Base-by-base conservation (phyloP, 2,329 filamentous ascomycete species). In the Fusarium odoratissimum region DNA sequence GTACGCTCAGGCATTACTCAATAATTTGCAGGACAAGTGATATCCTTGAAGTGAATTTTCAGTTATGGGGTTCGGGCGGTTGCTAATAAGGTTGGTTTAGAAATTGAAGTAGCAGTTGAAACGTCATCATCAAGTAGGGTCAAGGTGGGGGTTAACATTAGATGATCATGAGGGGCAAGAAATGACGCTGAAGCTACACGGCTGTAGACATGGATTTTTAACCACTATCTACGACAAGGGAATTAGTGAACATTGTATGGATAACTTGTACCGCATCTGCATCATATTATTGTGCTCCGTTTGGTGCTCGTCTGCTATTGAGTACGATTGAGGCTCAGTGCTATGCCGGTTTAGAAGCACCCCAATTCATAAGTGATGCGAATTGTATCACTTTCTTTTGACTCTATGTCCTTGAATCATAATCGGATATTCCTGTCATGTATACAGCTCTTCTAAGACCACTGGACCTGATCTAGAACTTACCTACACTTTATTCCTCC, bases 1-100 rank as follows among this genome's bases (percentile, higher is more conserved):
- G 87, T 91, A 19, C 76, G 75, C 37, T 73, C 66, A 54, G 67
- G 8, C 71, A 73, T 73, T 49, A n/a, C 14, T 35, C 17, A 23
- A 38, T 12, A 8, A 25, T 35, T 19, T 55, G 19, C 13, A 25
- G 21, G 30, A 21, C 30, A 16, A 19, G 25, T 12, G 31, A 17
- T 13, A 40, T 31, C 8, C 3, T 38, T n/a, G 16, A 23, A 14
- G n/a, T 44, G 14, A 9, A 31, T 28, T 11, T 25, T 14, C 31
- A 41, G 14, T n/a, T 10, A 21, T 33, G 14, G 31, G 23, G 21
- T 54, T n/a, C 17, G n/a, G 25, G 25, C 8, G 31, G 40, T 17
- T 30, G 16, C 31, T 33, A 30, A 41, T 30, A 19, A 38, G 40
- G 30, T 60, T 54, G 25, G 31, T 41, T 67, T 19, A 58, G 44